Conservation (phyloP, 352 stramenopile genomes). For the Lagenidium sp. region DNA sequence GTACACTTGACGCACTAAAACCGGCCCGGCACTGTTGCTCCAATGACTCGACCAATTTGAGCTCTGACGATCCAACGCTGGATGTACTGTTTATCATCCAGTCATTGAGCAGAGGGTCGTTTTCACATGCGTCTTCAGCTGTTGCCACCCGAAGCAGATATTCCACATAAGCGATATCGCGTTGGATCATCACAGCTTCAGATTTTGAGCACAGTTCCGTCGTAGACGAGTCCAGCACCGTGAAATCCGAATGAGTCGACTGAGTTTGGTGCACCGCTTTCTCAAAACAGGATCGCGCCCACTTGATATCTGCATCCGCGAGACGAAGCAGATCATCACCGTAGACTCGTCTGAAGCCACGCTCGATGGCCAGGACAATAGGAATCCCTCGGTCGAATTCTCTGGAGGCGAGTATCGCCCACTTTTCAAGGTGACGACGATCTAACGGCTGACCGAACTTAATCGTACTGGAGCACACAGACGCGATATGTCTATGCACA, state of each 20-base stretch:
- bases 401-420: conserved; percentile 47
- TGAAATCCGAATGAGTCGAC: not conserved
- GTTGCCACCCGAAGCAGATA: conserved; percentile 26
- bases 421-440: conserved; percentile 67
- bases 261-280: too few relatives aligned
- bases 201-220: conserved; percentile 50
- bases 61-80: not conserved
- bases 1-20: too few relatives aligned
- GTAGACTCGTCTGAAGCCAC: conserved; percentile 63
- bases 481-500: conserved; percentile 37
- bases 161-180: conserved; percentile 55
- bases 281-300: too few relatives aligned
- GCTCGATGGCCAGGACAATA: conserved; percentile 4
- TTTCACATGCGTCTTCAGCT: not conserved
- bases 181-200: conserved; percentile 38
- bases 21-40: too few relatives aligned
- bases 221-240: conserved; percentile 21
- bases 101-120: too few relatives aligned
- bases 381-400: conserved; percentile 45
- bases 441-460: too few relatives aligned
- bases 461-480: conserved; percentile 40
- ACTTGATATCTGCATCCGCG: conserved; percentile 30
- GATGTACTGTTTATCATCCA: too few relatives aligned
- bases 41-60: not conserved
- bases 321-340: conserved; percentile 25